Evolutionary conservation across 257 asterid species (phyloP).

Genomic region (Solanum piurae): DNA sequence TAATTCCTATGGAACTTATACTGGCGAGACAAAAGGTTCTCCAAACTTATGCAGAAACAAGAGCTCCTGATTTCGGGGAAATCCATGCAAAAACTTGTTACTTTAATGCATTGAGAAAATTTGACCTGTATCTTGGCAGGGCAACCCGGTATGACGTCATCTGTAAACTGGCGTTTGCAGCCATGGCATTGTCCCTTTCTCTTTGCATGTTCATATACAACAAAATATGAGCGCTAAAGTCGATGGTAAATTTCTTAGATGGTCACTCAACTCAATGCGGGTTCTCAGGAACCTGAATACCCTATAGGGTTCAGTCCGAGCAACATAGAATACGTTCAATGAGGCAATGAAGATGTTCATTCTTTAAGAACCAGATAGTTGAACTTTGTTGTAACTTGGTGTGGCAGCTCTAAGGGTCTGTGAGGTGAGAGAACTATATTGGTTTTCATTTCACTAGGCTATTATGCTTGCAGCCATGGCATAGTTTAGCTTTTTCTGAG

Average conservation of each 20-base stretch:
- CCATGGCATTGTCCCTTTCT: background rate
- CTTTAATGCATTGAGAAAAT: background rate
- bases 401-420: background rate
- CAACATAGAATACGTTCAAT: background rate
- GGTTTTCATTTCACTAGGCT: slow-evolving; percentile 5
- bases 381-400: background rate
- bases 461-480: background rate
- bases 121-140: slow-evolving; percentile 23
- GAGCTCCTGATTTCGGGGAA: background rate
- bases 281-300: background rate
- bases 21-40: background rate
- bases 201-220: background rate
- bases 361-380: background rate
- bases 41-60: background rate
- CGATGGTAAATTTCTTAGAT: background rate
- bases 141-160: background rate
- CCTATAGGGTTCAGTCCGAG: background rate
- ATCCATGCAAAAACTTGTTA: background rate
- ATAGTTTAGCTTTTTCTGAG: background rate
- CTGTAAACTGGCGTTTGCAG: background rate
- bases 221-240: background rate
- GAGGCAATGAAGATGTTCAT: background rate
- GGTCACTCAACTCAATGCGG: background rate
- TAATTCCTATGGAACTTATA: background rate
- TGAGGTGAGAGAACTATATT: background rate